A percentile compares a stretch with the other conserved stretches of the same genome.
phyloP scores from a whole-genome alignment of 345 rosid species.

The Rubroshorea leprosula region DNA sequence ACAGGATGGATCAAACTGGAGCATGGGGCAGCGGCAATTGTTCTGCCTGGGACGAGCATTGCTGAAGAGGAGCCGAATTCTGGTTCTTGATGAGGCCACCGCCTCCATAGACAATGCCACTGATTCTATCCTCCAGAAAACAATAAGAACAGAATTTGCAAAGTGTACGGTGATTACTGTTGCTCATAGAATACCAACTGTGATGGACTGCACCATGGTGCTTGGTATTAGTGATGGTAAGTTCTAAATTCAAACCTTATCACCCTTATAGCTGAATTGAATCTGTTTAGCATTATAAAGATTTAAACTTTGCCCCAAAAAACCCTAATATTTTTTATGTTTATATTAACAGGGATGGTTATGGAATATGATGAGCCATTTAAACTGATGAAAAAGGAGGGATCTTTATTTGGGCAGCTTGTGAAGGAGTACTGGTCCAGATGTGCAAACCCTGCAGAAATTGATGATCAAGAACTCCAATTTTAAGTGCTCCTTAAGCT shows the following conservation, averaged over 20 bases:
- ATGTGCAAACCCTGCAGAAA: neutral
- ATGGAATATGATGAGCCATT: slow-evolving; percentile 36
- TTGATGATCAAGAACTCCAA: no score
- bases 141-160: slow-evolving; percentile 43
- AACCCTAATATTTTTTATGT: neutral
- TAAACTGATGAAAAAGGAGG: slow-evolving; percentile 28
- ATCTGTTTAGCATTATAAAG: neutral
- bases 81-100: slow-evolving; percentile 69
- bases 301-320: no score
- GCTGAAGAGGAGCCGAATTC: slow-evolving; percentile 38
- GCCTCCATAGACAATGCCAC: slow-evolving; percentile 57
- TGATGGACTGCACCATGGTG: slow-evolving; percentile 59
- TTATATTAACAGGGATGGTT: slow-evolving; percentile 25
- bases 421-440: slow-evolving; percentile 30
- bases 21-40: slow-evolving; percentile 53
- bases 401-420: slow-evolving; percentile 37
- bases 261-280: no score
- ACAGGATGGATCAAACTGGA: slow-evolving; percentile 69
- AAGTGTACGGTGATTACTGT: slow-evolving; percentile 54
- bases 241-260: neutral
- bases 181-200: slow-evolving; percentile 62
- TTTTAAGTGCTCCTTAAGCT: no score
- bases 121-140: slow-evolving; percentile 46
- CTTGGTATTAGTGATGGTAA: slow-evolving; percentile 52
- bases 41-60: slow-evolving; percentile 61